These are phyloP conservation scores for Termitomyces sp. DNA, from an alignment of 768 basidiomycete genomes.

Conservation along the genomic window DNA sequence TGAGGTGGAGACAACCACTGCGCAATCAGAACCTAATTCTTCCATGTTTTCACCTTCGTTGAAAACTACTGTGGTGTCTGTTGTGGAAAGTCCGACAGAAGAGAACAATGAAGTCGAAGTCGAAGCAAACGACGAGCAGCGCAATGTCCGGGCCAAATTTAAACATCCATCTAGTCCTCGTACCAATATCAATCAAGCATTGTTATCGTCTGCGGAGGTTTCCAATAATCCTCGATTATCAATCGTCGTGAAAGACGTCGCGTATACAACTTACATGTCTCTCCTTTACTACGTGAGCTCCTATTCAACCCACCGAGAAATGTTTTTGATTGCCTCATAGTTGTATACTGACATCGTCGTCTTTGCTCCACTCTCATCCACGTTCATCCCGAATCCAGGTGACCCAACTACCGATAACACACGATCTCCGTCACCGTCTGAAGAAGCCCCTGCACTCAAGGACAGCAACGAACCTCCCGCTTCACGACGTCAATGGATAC, in stretches of 20 bases:
- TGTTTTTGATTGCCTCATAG: conserved; percentile 31
- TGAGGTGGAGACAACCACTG: conserved; percentile 19
- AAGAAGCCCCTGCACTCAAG: conserved; percentile 19
- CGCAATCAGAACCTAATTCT: conserved; percentile 23
- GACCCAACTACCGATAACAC: conserved; percentile 14
- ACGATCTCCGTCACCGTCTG: conserved; percentile 25
- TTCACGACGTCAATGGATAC: conserved; percentile 64
- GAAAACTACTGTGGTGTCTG: conserved; percentile 4
- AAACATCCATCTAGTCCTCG: conserved; percentile 21
- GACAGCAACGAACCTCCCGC: conserved; percentile 20
- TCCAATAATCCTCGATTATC: conserved; percentile 18
- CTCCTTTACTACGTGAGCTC: conserved; percentile 70
- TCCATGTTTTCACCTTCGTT: conserved; percentile 5
- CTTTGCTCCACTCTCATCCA: conserved; percentile 81
- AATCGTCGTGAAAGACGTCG: conserved; percentile 48
- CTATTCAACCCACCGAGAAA: neutral
- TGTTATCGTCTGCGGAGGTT: neutral
- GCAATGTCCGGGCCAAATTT: conserved; percentile 20
- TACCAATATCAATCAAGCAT: neutral
- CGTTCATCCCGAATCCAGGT: conserved; percentile 39
- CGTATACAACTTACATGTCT: conserved; percentile 41
- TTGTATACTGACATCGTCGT: conserved; percentile 83
- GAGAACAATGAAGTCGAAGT: conserved; percentile 23
- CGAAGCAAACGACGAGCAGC: conserved; percentile 10
- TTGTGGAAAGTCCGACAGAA: conserved; percentile 8